phyloP scores from a whole-genome alignment of 306 rosid species.

The Purshia tridentata region DNA sequence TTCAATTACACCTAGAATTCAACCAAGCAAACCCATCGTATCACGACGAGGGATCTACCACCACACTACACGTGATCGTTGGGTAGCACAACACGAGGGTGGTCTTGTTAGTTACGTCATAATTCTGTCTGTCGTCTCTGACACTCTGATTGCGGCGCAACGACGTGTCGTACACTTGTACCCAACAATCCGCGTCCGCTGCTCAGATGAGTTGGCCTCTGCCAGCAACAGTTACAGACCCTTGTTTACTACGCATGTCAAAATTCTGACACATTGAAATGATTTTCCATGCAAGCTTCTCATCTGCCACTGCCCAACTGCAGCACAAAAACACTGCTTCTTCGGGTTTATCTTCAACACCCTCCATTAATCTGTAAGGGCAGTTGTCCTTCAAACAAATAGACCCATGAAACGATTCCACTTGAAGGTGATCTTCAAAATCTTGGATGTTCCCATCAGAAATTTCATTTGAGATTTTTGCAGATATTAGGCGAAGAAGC shows the following conservation, averaged over 20 bases:
- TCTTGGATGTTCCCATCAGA: slow-evolving; percentile 39
- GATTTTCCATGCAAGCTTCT: slow-evolving; percentile 54
- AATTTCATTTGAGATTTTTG: slow-evolving; percentile 32
- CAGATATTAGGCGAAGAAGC: slow-evolving; percentile 36
- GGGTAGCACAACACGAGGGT: not conserved
- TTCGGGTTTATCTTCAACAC: slow-evolving; percentile 10
- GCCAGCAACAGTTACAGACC: not conserved
- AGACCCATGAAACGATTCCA: slow-evolving; percentile 39
- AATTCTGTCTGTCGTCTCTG: not conserved
- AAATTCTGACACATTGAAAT: slow-evolving; percentile 38
- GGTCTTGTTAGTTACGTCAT: not conserved
- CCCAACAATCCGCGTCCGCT: not conserved
- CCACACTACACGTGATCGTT: not conserved
- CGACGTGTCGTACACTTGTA: not conserved
- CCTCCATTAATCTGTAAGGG: slow-evolving; percentile 42
- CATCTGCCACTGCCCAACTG: slow-evolving; percentile 44
- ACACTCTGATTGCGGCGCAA: not conserved
- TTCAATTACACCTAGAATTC: not conserved
- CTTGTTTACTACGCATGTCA: not conserved
- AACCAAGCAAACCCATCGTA: not conserved
- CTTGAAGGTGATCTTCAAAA: slow-evolving; percentile 43
- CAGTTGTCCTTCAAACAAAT: slow-evolving; percentile 44
- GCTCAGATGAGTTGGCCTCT: not conserved
- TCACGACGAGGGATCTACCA: not conserved
- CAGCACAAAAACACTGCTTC: slow-evolving; percentile 41